Percentiles rank a stretch among this genome's conserved stretches.
Conservation (phyloP, 1,139 yeast species). For the Hansenula lynferdii region DNA sequence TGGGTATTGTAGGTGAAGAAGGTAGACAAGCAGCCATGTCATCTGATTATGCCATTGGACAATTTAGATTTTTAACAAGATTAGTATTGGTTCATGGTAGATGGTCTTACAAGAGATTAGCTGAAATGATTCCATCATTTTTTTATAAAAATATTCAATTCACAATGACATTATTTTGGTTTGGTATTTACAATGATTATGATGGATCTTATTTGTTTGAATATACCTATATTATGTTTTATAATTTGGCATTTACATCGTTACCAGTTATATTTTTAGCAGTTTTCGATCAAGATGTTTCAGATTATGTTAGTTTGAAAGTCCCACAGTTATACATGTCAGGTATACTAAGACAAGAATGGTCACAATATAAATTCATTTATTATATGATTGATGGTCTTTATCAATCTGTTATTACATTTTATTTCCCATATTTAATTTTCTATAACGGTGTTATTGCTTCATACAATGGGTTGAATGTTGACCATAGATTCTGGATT, state of each 20-base stretch:
- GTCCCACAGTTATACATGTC: conserved; percentile 86
- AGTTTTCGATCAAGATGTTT: conserved; percentile 89
- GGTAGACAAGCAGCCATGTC: conserved; percentile 99
- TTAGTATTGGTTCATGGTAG: conserved; percentile 88
- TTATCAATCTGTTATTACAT: conserved; percentile 81
- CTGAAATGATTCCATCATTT: conserved; percentile 93
- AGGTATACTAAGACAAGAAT: conserved; percentile 81
- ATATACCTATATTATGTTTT: conserved; percentile 87
- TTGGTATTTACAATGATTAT: conserved; percentile 76
- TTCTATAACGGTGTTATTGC: conserved; percentile 55
- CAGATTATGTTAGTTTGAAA: conserved; percentile 69
- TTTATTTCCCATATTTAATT: conserved; percentile 79
- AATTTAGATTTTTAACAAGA: conserved; percentile 78
- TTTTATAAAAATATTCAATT: conserved; percentile 91
- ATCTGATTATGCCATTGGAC: conserved; percentile 98
- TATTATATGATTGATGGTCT: conserved; percentile 82
- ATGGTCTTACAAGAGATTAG: conserved; percentile 88
- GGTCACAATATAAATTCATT: conserved; percentile 78
- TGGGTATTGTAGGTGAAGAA: conserved; percentile 98
- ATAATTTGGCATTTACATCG: conserved; percentile 93
- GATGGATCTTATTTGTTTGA: conserved; percentile 93
- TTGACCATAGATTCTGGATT: conserved; percentile 82
- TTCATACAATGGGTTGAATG: conserved; percentile 54
- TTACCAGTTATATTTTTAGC: conserved; percentile 90
- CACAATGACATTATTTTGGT: conserved; percentile 89